phyloP scores from a whole-genome alignment of 2,329 filamentous ascomycete species.

The Penicillium paneum region DNA sequence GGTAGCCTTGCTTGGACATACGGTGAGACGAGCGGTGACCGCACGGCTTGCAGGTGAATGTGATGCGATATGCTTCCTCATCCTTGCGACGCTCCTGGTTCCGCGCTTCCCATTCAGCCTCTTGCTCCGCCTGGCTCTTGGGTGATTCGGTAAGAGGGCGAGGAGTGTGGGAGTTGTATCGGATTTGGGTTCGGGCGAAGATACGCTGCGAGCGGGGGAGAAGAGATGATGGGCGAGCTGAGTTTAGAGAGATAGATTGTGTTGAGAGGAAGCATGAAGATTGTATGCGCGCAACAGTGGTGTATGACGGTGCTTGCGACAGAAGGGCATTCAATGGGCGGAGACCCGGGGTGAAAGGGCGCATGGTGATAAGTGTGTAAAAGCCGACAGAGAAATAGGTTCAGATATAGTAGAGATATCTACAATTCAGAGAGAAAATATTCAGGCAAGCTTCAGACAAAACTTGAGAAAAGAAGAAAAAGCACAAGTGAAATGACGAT shows the following conservation, averaged over 20 bases:
- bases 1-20: conserved; percentile 92
- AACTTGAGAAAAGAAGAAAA: neutral
- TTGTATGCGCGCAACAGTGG: conserved; percentile 13
- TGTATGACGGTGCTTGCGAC: conserved; percentile 15
- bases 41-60: conserved; percentile 91
- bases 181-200: conserved; percentile 12
- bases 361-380: conserved; percentile 10
- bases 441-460: neutral
- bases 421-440: neutral
- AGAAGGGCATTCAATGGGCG: conserved; percentile 19
- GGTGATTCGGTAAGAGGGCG: conserved; percentile 36
- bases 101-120: conserved; percentile 33
- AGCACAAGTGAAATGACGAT: conserved; percentile 2
- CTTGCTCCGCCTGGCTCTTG: conserved; percentile 22
- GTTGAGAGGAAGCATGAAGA: conserved; percentile 22
- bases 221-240: conserved; percentile 1
- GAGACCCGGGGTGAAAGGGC: conserved; percentile 21
- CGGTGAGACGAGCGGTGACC: conserved; percentile 73
- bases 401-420: neutral
- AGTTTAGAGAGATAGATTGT: conserved; percentile 8
- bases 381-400: neutral
- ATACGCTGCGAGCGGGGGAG: conserved; percentile 5
- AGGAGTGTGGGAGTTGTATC: conserved; percentile 33
- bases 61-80: conserved; percentile 76
- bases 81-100: conserved; percentile 39